Evolutionary conservation across 2,329 filamentous ascomycete genomes (phyloP).

Genomic region (Chrysoporthe deuterocubensis): DNA sequence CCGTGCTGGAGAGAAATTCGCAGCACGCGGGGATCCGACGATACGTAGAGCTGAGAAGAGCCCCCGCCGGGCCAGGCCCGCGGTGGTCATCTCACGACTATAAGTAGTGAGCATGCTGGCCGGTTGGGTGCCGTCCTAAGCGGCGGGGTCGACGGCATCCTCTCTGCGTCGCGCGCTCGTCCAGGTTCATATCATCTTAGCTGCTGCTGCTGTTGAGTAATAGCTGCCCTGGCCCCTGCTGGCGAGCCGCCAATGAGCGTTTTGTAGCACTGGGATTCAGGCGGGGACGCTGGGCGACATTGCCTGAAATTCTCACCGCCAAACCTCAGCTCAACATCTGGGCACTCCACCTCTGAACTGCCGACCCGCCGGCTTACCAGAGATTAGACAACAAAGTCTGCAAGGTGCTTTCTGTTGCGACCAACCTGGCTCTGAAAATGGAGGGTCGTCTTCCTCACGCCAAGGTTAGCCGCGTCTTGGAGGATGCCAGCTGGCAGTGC

Average conservation of each 20-base stretch:
- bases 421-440: too few relatives aligned
- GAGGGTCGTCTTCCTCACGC: not conserved
- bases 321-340: constrained; percentile 7
- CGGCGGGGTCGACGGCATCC: not conserved
- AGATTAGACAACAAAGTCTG: not conserved
- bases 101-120: not conserved
- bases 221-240: not conserved
- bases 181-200: not conserved
- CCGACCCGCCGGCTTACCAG: not conserved
- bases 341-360: not conserved
- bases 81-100: not conserved
- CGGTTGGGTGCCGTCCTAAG: not conserved
- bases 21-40: too few relatives aligned
- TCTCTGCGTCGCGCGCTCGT: not conserved
- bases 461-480: not conserved
- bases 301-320: constrained; percentile 6
- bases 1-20: too few relatives aligned
- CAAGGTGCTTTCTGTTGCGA: not conserved
- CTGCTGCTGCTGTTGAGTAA: not conserved
- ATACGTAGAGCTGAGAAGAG: too few relatives aligned
- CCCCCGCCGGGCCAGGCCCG: too few relatives aligned
- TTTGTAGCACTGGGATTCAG: not conserved
- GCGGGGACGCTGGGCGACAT: not conserved
- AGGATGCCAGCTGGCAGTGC: not conserved
- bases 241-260: not conserved